Evolutionary conservation across 176 grass and related monocot genomes (phyloP), one percentile per base, ranked within the genome.

Genomic region (Luzula sylvatica): DNA sequence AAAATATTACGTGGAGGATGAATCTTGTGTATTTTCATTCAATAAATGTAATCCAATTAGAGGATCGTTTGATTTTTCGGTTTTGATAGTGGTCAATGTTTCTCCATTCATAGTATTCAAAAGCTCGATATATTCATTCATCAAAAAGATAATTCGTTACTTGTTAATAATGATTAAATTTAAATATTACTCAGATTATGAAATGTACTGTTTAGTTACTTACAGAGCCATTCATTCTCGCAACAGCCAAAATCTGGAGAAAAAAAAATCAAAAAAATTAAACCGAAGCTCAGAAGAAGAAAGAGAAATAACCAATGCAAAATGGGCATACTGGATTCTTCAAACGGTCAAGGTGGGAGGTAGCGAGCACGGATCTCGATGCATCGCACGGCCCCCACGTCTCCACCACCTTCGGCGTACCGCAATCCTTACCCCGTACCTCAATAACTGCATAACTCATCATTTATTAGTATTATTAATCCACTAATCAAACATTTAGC

Each of bases 21-120:
- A 55, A 64, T 80, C 74, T 1, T 67, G 50, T 26, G 54, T 38
- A 5, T 77, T 87, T 79, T 65, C 73, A 82, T 51, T 77, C 47
- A 98, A 90, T 9, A 98, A 82, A 65, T 98, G 81, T 53, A 98
- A 50, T 2, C 78, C 61, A 16, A 56, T 39, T 2, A 98, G 3
- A 8, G 65, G 78, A 50, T 92, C 93, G 58, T 53, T 52, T 62
- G 67, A 35, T 53, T 30, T 26, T 15, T 38, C 39, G 5, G 26
- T 53, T 55, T 83, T 82, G 20, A 86, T 58, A 63, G 32, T 58
- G 18, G 71, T 65, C 23, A 98, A 66, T 77, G 64, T 21, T 64
- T 87, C 61, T 7, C 93, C 93, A 50, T 72, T 87, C n/a, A 98
- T 38, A 20, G 93, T 71, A 75, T 87, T 87, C n/a, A 92, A 51